A percentile compares a stretch with the other conserved stretches of the same genome.
Conservation (phyloP, 805 yeast genomes). For the Yamadazyma nakazawae region DNA sequence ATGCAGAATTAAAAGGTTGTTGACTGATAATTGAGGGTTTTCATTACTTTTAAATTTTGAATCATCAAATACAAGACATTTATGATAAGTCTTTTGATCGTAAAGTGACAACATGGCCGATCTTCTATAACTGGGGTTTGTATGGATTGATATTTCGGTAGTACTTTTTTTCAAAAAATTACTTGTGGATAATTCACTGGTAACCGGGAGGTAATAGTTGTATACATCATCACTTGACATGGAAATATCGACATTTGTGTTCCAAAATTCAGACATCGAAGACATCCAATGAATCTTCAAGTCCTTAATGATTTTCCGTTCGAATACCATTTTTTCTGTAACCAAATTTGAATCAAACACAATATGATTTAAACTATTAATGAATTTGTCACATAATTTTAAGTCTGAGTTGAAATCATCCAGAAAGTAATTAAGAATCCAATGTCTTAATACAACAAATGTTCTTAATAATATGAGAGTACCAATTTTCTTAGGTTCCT, state of each 20-base stretch:
- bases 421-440: constrained; percentile 82
- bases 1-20: constrained; percentile 37
- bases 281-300: constrained; percentile 41
- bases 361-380: constrained; percentile 45
- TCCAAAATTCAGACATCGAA: constrained; percentile 32
- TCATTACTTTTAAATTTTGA: constrained; percentile 15
- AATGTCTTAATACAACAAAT: constrained; percentile 83
- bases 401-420: constrained; percentile 59
- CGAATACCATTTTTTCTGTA: constrained; percentile 25
- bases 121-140: constrained; percentile 43
- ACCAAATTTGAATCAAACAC: constrained; percentile 29
- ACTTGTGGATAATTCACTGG: constrained; percentile 20
- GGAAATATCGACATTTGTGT: constrained; percentile 18
- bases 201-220: constrained; percentile 23
- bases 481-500: constrained; percentile 43
- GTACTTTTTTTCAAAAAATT: constrained; percentile 27
- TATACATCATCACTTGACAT: constrained; percentile 6
- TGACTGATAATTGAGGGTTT: constrained; percentile 37
- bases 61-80: constrained; percentile 31
- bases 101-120: constrained; percentile 45
- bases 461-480: constrained; percentile 71
- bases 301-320: constrained; percentile 34
- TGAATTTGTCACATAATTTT: constrained; percentile 40
- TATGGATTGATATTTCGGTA: constrained; percentile 38
- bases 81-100: constrained; percentile 33